Evolutionary conservation across 352 stramenopile genomes (phyloP).

Genomic region (Globisporangium recalcitrans): DNA sequence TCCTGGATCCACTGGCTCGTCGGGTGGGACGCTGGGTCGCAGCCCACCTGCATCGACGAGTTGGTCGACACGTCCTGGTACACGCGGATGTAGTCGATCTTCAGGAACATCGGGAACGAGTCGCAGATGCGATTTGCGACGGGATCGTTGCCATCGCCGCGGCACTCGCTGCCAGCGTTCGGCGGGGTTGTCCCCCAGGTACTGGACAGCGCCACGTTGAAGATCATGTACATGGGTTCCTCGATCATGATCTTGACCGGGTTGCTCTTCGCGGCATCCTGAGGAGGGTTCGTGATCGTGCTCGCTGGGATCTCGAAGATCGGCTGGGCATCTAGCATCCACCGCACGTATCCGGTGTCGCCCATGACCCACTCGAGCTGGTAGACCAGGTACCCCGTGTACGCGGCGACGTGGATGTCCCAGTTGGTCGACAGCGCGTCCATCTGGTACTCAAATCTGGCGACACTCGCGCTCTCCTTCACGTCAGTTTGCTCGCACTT

Average conservation of each 20-base stretch:
- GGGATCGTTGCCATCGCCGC: conserved; percentile 20
- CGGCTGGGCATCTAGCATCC: conserved; percentile 64
- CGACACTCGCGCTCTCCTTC: conserved; percentile 46
- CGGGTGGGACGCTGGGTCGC: conserved; percentile 29
- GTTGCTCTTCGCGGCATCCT: conserved; percentile 42
- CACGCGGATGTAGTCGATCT: conserved; percentile 83
- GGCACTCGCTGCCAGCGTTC: conserved; percentile 27
- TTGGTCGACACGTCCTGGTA: conserved; percentile 52
- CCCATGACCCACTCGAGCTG: conserved; percentile 70
- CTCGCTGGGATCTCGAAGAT: conserved; percentile 81
- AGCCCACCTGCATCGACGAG: conserved; percentile 22
- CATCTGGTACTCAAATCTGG: conserved; percentile 64
- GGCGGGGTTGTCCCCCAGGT: conserved; percentile 33
- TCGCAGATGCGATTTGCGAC: conserved; percentile 36
- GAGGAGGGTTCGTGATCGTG: conserved; percentile 43
- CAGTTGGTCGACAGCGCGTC: conserved; percentile 68
- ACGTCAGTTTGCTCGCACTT: conserved; percentile 39
- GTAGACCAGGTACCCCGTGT: conserved; percentile 56
- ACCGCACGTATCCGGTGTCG: conserved; percentile 52
- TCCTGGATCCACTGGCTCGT: conserved; percentile 32
- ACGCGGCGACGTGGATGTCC: conserved; percentile 54
- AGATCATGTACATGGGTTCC: conserved; percentile 49
- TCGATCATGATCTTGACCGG: conserved; percentile 51
- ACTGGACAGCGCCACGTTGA: conserved; percentile 46
- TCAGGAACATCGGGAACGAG: conserved; percentile 45